Evolutionary conservation across 768 basidiomycete species (phyloP).

Genomic region (Leccinum disarticulatum): DNA sequence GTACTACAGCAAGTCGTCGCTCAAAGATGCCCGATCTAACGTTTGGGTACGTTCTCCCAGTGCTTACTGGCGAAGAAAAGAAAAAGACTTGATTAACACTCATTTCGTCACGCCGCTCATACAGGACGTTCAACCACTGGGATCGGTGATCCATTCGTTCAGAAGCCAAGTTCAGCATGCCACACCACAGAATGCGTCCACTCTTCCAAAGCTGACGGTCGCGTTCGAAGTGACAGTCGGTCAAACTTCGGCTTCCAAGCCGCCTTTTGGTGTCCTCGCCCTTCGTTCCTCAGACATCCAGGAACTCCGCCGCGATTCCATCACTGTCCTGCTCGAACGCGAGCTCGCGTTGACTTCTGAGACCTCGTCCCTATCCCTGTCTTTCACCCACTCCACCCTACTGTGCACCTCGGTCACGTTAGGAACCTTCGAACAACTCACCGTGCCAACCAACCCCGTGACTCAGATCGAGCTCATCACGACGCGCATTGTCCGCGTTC

Average conservation of each 20-base stretch:
- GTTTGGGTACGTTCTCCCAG: conserved; percentile 19
- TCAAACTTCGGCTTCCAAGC: conserved; percentile 3
- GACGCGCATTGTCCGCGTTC: too few relatives aligned
- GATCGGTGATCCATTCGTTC: conserved; percentile 10
- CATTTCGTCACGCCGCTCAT: not conserved
- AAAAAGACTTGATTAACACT: not conserved
- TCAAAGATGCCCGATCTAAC: conserved; percentile 11
- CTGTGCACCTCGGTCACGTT: too few relatives aligned
- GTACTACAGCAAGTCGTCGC: conserved; percentile 11
- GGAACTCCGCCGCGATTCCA: too few relatives aligned
- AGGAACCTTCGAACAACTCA: too few relatives aligned
- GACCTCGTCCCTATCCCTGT: too few relatives aligned
- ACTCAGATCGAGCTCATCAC: too few relatives aligned
- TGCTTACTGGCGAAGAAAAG: not conserved
- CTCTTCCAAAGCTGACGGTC: conserved; percentile 21
- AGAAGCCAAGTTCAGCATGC: conserved; percentile 1
- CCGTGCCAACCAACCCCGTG: too few relatives aligned
- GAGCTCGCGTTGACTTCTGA: too few relatives aligned
- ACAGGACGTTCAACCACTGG: conserved; percentile 22
- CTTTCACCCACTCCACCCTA: too few relatives aligned
- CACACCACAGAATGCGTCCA: conserved; percentile 12
- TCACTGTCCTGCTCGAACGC: too few relatives aligned
- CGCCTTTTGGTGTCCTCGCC: conserved; percentile 12
- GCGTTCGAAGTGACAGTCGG: conserved; percentile 21
- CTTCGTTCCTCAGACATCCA: conserved; percentile 12